phyloP scores from a whole-genome alignment of 495 filamentous ascomycete genomes.

The Geoglossum glabrum region DNA sequence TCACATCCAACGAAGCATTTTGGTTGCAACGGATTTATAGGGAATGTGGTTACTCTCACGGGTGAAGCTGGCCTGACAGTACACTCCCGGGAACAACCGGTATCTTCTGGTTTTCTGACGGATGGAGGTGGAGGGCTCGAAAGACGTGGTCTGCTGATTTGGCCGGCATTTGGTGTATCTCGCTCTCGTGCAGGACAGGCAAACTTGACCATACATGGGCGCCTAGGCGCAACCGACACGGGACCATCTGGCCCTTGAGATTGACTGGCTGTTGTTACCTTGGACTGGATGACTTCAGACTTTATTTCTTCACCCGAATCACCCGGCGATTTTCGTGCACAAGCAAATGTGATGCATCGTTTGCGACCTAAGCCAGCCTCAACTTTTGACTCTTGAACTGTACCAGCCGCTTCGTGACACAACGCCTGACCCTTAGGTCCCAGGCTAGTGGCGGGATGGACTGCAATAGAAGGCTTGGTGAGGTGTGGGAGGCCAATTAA shows the following conservation, averaged over 20 bases:
- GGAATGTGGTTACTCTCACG: not conserved
- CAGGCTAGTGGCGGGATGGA: not conserved
- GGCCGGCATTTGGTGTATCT: not conserved
- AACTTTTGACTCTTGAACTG: constrained; percentile 24
- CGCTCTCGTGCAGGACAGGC: constrained; percentile 11
- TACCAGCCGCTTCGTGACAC: constrained; percentile 18
- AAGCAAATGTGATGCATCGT: constrained; percentile 86
- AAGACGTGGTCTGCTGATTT: constrained; percentile 4
- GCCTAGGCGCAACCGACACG: constrained; percentile 1
- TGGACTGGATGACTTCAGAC: not conserved
- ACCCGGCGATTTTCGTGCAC: constrained; percentile 27
- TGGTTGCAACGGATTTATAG: constrained; percentile 10
- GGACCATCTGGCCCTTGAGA: not conserved
- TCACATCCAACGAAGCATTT: too few species aligned
- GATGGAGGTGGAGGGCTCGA: constrained; percentile 18
- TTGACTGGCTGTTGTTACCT: not conserved
- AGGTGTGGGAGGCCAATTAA: not conserved
- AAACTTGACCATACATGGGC: constrained; percentile 26
- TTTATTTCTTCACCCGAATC: not conserved
- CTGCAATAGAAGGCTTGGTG: constrained; percentile 4
- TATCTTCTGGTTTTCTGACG: constrained; percentile 17
- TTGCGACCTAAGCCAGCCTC: constrained; percentile 46
- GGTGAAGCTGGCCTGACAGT: constrained; percentile 16
- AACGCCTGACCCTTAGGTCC: constrained; percentile 16
- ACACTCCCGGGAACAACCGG: constrained; percentile 27